A percentile compares a stretch with the other conserved stretches of the same genome.
Evolutionary conservation across 2,329 filamentous ascomycete genomes (phyloP).

Genomic region (Lecanoromycetidae sp.): DNA sequence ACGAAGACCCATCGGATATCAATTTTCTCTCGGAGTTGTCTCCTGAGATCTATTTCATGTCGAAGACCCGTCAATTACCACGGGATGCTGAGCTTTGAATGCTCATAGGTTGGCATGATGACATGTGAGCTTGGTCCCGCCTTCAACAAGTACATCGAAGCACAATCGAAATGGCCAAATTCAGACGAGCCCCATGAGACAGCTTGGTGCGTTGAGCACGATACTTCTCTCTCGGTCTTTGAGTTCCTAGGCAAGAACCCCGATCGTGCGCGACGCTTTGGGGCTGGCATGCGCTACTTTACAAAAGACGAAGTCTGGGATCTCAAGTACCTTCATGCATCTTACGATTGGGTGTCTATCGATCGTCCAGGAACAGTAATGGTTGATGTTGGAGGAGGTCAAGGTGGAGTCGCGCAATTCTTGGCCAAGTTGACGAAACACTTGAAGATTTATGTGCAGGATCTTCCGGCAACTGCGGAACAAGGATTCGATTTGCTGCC

Average conservation of each 20-base stretch:
- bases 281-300: slow-evolving; percentile 15
- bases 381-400: slow-evolving; percentile 16
- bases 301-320: slow-evolving; percentile 12
- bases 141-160: neutral
- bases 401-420: slow-evolving; percentile 12
- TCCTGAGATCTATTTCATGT: too few species aligned
- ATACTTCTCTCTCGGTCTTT: slow-evolving; percentile 5
- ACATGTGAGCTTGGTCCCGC: neutral
- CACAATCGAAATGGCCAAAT: neutral
- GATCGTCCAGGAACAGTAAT: slow-evolving; percentile 9
- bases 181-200: slow-evolving; percentile 5
- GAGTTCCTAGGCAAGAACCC: slow-evolving; percentile 11
- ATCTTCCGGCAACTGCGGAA: slow-evolving; percentile 3
- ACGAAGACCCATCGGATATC: too few species aligned
- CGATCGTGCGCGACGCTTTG: slow-evolving; percentile 14
- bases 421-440: slow-evolving; percentile 9
- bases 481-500: neutral
- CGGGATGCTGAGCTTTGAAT: too few species aligned
- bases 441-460: slow-evolving; percentile 4
- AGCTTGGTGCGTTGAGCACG: slow-evolving; percentile 2
- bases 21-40: too few species aligned
- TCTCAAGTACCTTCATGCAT: slow-evolving; percentile 11
- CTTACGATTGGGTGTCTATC: slow-evolving; percentile 11
- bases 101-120: neutral
- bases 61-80: too few species aligned